Evolutionary conservation across 176 grass and related monocot species (phyloP), one percentile per base, ranked within the genome.

Genomic region (Rhynchospora tenuis): DNA sequence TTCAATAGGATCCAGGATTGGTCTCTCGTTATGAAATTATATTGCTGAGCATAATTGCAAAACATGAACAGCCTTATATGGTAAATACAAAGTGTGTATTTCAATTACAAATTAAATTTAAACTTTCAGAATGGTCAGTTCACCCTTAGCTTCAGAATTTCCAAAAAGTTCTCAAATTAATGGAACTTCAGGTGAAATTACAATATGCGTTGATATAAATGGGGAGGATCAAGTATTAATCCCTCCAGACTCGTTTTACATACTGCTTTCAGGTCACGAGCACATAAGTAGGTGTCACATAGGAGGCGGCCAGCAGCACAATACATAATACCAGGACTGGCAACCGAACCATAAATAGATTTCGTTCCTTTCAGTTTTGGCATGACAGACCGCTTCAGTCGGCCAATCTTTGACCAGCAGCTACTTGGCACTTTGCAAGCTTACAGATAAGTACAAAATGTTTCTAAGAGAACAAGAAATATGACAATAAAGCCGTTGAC

Each of bases 351-450:
- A 90, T 95, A 99, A 73, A 92, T 83, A 52, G 88, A 86, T 78
- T 85, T 93, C 84, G 93, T 91, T 91, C 94, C 94, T 78, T 91
- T 95, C 81, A 99, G 83, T 81, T 92, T 95, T 63, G 96, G 96
- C 93, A 99, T 95, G 50, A 76, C 57, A 72, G 91, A 91, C 24
- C 93, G 86, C 81, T 92, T 90, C 58, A 99, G 91, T 64, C 96
- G 89, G 47, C 96, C 96, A 90, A 99, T 93, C 84, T 95, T 99
- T 55, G 96, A 99, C 93, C 96, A 99, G 89, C 89, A 93, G 60
- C 76, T 92, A 71, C 96, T 91, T 67, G 91, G 85, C 28, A 95
- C 91, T 80, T 92, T 93, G 83, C 93, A 95, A 73, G 87, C 83
- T 93, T 99, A 74, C 59, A 88, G 29, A 91, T 33, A 91, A n/a